These are phyloP conservation scores for Sporothrix variecibatus DNA, from an alignment of 2,329 filamentous ascomycete species.

Conservation along the genomic window DNA sequence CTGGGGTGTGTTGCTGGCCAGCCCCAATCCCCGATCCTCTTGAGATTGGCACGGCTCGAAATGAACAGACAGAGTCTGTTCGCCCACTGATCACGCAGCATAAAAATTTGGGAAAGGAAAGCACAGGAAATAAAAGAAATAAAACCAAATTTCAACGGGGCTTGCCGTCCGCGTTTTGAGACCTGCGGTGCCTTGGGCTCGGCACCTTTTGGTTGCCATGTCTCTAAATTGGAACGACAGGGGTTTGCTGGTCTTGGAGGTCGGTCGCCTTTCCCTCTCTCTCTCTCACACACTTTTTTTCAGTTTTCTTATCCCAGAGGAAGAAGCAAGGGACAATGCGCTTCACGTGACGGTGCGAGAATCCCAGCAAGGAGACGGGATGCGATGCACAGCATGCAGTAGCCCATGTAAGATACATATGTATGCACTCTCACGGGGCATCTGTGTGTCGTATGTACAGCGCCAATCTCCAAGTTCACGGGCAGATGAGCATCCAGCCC, in stretches of 20 bases:
- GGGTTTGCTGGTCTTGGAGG: not conserved
- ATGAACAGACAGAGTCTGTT: not conserved
- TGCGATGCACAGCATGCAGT: slow-evolving; percentile 18
- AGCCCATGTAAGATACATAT: not conserved
- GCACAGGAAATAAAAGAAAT: not conserved
- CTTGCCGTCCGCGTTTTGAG: slow-evolving; percentile 7
- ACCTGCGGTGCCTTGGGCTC: slow-evolving; percentile 4
- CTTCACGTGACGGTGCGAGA: not conserved
- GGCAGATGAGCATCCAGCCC: not conserved
- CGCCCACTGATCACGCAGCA: not conserved
- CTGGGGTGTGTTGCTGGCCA: not conserved
- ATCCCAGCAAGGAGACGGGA: slow-evolving; percentile 1
- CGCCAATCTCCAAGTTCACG: not conserved
- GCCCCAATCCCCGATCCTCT: not conserved
- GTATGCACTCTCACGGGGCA: slow-evolving; percentile 11
- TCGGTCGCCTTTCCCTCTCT: not conserved
- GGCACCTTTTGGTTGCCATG: slow-evolving; percentile 11
- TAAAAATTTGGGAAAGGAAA: not conserved
- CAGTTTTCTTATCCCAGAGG: not conserved
- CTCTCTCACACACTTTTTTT: not conserved
- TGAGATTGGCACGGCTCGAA: not conserved
- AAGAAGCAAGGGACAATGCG: not conserved
- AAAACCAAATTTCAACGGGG: not conserved
- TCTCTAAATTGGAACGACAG: slow-evolving; percentile 4
- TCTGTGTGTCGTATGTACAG: not conserved